These are phyloP conservation scores for Naumovozyma dairenensis DNA, from an alignment of 805 yeast genomes.

Conservation along the genomic window DNA sequence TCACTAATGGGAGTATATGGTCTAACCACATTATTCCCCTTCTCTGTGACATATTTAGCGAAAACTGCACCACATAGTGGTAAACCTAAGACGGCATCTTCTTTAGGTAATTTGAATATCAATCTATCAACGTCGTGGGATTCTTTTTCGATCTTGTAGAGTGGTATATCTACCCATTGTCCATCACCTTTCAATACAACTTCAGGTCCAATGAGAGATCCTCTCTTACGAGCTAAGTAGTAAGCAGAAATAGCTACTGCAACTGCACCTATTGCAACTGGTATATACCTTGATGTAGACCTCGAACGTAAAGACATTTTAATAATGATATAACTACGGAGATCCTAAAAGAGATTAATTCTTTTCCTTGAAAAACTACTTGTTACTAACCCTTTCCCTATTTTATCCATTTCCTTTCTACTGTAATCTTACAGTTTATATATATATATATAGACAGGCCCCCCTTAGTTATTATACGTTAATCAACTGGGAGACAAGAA, in stretches of 20 bases:
- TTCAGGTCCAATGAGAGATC: conserved; percentile 28
- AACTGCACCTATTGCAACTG: conserved; percentile 39
- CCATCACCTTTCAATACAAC: conserved; percentile 49
- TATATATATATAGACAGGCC: no score
- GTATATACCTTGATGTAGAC: conserved; percentile 19
- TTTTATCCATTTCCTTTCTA: no score
- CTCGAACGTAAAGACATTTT: no score
- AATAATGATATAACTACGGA: no score
- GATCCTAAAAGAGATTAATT: no score
- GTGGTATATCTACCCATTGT: conserved; percentile 64
- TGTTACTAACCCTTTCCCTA: no score
- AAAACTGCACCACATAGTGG: conserved; percentile 69
- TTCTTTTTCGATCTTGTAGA: conserved; percentile 33
- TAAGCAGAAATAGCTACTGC: conserved; percentile 31
- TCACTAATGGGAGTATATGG: conserved; percentile 84
- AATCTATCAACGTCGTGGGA: conserved; percentile 59
- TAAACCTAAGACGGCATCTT: conserved; percentile 66
- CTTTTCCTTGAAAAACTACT: no score
- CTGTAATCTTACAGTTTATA: no score
- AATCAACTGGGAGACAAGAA: no score
- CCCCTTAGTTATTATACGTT: no score
- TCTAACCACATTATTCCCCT: conserved; percentile 81
- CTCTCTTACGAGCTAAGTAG: conserved; percentile 2
- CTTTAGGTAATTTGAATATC: conserved; percentile 56
- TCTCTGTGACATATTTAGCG: conserved; percentile 71